Evolutionary conservation across 805 yeast genomes (phyloP), one percentile per base, ranked within the genome.

Genomic region (Torulaspora delbrueckii): DNA sequence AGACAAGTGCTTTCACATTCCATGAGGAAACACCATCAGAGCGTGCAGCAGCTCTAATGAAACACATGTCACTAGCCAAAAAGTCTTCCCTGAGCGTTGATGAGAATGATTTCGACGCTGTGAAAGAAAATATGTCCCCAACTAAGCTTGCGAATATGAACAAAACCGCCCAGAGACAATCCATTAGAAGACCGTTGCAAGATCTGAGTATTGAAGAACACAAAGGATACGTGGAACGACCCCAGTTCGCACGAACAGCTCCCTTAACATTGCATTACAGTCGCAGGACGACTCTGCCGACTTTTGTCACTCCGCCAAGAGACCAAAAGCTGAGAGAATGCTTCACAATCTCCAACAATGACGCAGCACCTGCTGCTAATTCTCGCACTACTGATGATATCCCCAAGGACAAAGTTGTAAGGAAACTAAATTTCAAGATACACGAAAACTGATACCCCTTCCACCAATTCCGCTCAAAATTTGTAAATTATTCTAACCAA

Each of bases 41-140:
- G 22, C 49, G 62, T 28, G 45, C 48, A 5, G 40, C 47, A 2
- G 40, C 43, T 14, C 32, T 57, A 10, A 47, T 52, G 35, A 37
- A 45, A 25, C 58, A 57, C 31, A 52, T 40, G 58, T 57, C 48
- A 58, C 62, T 43, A 49, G 58, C 37, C 54, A 63, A 37, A 46
- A 23, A 19, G 8, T 26, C 34, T 6, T 51, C 16, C 64, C 58
- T 38, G 42, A 59, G 25, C 43, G 58, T 37, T 53, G 65, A 42
- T 55, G 69, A 40, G 54, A 54, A 52, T 18, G 50, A 52, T 35
- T 50, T 47, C 32, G 51, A 54, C 22, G 44, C 47, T 23, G 44
- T 52, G 25, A 49, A 50, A 38, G 56, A 51, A 48, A 51, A 52
- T 46, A 43, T 49, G 43, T 47, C 56, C 26, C 51, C 59, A 40